Evolutionary conservation across 345 rosid genomes (phyloP).

Genomic region (Murraya paniculata): DNA sequence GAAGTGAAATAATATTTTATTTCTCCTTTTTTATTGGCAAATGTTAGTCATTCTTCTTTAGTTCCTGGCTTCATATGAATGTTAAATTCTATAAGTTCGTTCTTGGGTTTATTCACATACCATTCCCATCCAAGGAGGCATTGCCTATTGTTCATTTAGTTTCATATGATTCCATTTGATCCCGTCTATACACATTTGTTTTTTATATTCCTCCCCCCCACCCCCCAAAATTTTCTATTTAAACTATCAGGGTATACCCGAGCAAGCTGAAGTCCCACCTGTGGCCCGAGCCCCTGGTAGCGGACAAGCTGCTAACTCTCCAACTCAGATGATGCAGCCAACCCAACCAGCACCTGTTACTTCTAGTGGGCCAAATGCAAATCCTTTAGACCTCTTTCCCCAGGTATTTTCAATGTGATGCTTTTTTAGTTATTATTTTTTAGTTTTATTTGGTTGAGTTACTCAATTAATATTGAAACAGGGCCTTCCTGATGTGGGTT

Average conservation of each 20-base stretch:
- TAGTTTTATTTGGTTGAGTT: not conserved
- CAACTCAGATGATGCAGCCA: conserved; percentile 40
- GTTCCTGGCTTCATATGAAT: not conserved
- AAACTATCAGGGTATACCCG: conserved; percentile 65
- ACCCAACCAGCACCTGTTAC: conserved; percentile 53
- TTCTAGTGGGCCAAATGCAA: conserved; percentile 74
- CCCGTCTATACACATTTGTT: not conserved
- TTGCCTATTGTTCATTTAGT: not conserved
- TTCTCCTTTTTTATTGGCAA: not conserved
- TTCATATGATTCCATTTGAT: not conserved
- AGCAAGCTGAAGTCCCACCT: conserved; percentile 66
- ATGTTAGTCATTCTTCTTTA: not conserved
- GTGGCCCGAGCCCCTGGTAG: conserved; percentile 38
- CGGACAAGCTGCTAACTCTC: conserved; percentile 54
- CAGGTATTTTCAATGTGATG: conserved; percentile 46
- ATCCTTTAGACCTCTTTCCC: conserved; percentile 91
- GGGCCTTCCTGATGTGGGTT: conserved; percentile 89
- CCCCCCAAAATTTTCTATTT: not conserved
- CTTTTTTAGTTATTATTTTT: not conserved
- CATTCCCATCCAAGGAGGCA: not conserved
- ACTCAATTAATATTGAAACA: conserved; percentile 26
- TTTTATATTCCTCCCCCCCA: not conserved
- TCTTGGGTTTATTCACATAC: not conserved
- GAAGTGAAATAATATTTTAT: not conserved
- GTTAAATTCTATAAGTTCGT: not conserved